Base-by-base conservation (phyloP, 306 rosid species). In the Chamaecrista fasciculata region DNA sequence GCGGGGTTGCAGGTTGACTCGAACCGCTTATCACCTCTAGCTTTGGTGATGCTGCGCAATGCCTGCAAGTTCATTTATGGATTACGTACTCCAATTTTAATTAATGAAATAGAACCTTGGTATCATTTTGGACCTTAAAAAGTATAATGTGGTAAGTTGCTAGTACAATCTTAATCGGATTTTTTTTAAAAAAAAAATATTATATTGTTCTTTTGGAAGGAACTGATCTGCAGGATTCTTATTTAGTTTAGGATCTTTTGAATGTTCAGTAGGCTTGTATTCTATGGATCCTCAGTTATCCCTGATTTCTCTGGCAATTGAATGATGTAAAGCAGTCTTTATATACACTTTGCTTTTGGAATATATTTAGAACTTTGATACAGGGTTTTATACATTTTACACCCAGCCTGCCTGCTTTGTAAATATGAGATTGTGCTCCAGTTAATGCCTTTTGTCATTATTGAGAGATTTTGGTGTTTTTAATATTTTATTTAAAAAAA, bases 361-460 rank as follows among this genome's bases (percentile, higher is more conserved):
- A 36, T 74, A 19, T 11, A 6, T 29, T 28, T 31, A 15, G 12
- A 64, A 57, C 37, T 44, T 42, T 43, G 60, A 11, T 26, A 19
- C 66, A 67, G 52, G 65, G 19, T 76, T 66, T 23, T 21, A 9
- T 72, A 21, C 28, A 53, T 29, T 50, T 29, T 57, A n/a, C 25
- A 19, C 28, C 53, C 72, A 15, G 33, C 52, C 59, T 9, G 33
- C 11, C 3, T 34, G 57, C 50, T 61, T 76, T 62, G 42, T 42
- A 67, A 25, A 44, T 75, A 60, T 19, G 56, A 42, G 46, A 37
- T 31, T 40, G 8, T 52, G 36, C 47, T 26, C 11, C 28, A 19
- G 15, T 52, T 50, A 23, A 57, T 47, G 23, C 52, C 24, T 47
- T 47, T 47, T 18, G 0, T 6, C 23, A 6, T 47, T 2, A 8